These are phyloP conservation scores for Escovopsis weberi DNA, from an alignment of 2,329 filamentous ascomycete genomes.

Conservation along the genomic window DNA sequence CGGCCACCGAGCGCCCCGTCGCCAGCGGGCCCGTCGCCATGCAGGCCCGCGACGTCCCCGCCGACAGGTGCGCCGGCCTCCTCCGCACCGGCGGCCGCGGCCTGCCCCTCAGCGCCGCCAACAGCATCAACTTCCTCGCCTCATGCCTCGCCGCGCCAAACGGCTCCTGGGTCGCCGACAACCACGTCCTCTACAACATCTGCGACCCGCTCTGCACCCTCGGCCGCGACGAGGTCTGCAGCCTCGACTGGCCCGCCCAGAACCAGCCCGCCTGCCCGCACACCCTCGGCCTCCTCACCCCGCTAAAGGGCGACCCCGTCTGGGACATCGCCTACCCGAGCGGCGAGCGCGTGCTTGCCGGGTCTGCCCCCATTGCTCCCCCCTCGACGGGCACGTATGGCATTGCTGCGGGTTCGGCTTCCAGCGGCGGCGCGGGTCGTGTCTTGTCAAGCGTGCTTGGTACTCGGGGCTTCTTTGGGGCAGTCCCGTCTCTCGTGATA, in stretches of 20 bases:
- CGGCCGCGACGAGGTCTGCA: slow-evolving; percentile 32
- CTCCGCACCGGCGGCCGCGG: slow-evolving; percentile 26
- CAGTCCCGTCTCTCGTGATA: too few relatives aligned
- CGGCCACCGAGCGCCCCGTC: slow-evolving; percentile 29
- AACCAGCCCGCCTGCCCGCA: slow-evolving; percentile 32
- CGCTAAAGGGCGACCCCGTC: slow-evolving; percentile 24
- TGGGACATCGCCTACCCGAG: slow-evolving; percentile 33
- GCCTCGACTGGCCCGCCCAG: slow-evolving; percentile 24
- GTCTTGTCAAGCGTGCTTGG: too few relatives aligned
- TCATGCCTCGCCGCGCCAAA: slow-evolving; percentile 25
- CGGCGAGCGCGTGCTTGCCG: slow-evolving; percentile 25
- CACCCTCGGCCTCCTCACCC: slow-evolving; percentile 22
- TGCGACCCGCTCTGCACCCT: slow-evolving; percentile 31
- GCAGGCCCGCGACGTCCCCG: slow-evolving; percentile 28
- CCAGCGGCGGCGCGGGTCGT: too few relatives aligned
- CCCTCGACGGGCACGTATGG: too few relatives aligned
- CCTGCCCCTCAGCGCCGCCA: slow-evolving; percentile 31
- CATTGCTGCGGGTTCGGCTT: too few relatives aligned
- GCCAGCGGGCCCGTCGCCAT: slow-evolving; percentile 35
- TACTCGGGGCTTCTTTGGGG: too few relatives aligned
- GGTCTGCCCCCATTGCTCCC: too few relatives aligned
- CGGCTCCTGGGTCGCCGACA: slow-evolving; percentile 28
- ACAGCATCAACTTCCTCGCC: slow-evolving; percentile 38
- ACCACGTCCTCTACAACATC: slow-evolving; percentile 37
- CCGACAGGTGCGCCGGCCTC: slow-evolving; percentile 31